Conservation (phyloP, 2,329 filamentous ascomycete species). For the Clarireedia paspali region DNA sequence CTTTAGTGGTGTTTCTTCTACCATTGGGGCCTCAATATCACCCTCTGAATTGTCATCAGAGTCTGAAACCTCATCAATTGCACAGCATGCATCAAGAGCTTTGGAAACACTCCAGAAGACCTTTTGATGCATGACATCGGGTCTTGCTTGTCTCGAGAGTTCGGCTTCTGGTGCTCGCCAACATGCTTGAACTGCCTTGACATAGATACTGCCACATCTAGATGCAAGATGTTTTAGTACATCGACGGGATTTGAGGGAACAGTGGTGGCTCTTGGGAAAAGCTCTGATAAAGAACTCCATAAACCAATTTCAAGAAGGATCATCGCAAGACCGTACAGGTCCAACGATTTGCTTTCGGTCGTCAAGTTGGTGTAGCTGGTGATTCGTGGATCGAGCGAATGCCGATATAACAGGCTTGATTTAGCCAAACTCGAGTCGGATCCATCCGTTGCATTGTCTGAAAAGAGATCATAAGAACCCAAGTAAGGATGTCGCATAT, state of each 20-base stretch:
- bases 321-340: slow-evolving; percentile 64
- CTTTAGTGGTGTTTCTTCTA: slow-evolving; percentile 15
- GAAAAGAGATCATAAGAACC: slow-evolving; percentile 70
- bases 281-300: slow-evolving; percentile 55
- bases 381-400: slow-evolving; percentile 51
- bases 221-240: slow-evolving; percentile 30
- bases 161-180: slow-evolving; percentile 63
- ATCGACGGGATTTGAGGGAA: slow-evolving; percentile 21
- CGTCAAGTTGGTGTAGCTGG: slow-evolving; percentile 41
- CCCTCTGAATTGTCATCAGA: slow-evolving; percentile 42
- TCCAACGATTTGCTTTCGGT: slow-evolving; percentile 55
- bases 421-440: slow-evolving; percentile 14
- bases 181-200: slow-evolving; percentile 65
- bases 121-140: slow-evolving; percentile 48
- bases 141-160: slow-evolving; percentile 37
- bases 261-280: slow-evolving; percentile 20
- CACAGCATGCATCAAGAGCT: slow-evolving; percentile 51
- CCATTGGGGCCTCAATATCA: slow-evolving; percentile 36
- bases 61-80: slow-evolving; percentile 47
- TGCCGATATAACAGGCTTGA: slow-evolving; percentile 46
- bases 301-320: slow-evolving; percentile 67
- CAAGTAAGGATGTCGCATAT: slow-evolving; percentile 61
- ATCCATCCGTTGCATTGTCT: slow-evolving; percentile 30
- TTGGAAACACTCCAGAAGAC: slow-evolving; percentile 44
- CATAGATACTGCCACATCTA: slow-evolving; percentile 65